Conservation (phyloP, 139 green algal genomes). For the Coccomyxa sp. region DNA sequence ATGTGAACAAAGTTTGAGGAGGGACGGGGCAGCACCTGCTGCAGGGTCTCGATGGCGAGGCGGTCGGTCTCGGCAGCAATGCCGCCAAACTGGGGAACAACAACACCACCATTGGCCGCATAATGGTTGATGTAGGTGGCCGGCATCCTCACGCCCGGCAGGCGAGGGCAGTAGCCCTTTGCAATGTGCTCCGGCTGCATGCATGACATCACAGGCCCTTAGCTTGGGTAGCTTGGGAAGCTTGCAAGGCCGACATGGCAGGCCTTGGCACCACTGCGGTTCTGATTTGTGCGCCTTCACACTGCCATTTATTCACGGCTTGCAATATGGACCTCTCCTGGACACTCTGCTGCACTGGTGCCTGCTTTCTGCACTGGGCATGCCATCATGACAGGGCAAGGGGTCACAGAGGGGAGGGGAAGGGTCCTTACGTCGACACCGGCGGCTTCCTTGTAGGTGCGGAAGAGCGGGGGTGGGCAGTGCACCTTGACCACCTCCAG, state of each 20-base stretch:
- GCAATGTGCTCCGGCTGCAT: conserved; percentile 53
- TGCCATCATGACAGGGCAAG: no score
- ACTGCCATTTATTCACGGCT: no score
- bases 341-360: no score
- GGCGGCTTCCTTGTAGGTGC: conserved; percentile 48
- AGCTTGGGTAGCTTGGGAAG: background rate
- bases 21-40: conserved; percentile 16
- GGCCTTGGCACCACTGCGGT: no score
- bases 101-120: conserved; percentile 57
- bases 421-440: conserved; percentile 30
- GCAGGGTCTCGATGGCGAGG: conserved; percentile 44
- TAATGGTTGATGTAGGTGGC: conserved; percentile 81
- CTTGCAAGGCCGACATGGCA: no score
- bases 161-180: conserved; percentile 53
- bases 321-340: no score
- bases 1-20: background rate
- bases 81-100: conserved; percentile 53
- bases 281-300: no score
- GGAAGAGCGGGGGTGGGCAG: conserved; percentile 46
- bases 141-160: conserved; percentile 45
- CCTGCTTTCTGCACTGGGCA: no score
- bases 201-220: background rate
- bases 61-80: conserved; percentile 32
- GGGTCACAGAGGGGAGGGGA: no score
- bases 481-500: conserved; percentile 65